Conservation (phyloP, 2,329 filamentous ascomycete species). For the Atkinsonella texensis region DNA sequence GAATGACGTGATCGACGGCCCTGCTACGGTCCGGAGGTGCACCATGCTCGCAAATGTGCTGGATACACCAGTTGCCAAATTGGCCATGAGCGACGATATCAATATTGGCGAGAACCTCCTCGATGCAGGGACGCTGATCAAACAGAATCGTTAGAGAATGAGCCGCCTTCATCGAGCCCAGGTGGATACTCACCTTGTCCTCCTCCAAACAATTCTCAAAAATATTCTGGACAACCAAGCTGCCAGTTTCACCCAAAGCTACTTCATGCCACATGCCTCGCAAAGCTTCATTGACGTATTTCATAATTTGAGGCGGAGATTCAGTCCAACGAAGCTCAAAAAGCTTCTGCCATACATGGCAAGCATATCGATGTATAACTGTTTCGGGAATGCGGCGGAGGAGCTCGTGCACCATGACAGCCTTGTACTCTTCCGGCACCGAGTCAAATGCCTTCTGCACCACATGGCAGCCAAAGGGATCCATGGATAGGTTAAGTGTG, state of each 20-base stretch:
- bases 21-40: slow-evolving; percentile 81
- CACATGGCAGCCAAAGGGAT: slow-evolving; percentile 95
- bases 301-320: slow-evolving; percentile 95
- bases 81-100: slow-evolving; percentile 95
- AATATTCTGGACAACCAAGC: slow-evolving; percentile 96
- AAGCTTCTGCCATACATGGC: slow-evolving; percentile 98
- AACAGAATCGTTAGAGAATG: background rate
- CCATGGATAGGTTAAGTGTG: slow-evolving; percentile 91
- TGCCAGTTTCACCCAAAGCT: slow-evolving; percentile 91
- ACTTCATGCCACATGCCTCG: slow-evolving; percentile 98
- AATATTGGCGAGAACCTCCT: slow-evolving; percentile 89
- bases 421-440: slow-evolving; percentile 94
- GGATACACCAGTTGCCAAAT: slow-evolving; percentile 99
- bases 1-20: slow-evolving; percentile 90
- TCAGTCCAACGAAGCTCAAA: slow-evolving; percentile 96
- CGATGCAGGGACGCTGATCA: slow-evolving; percentile 85
- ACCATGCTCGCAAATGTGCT: slow-evolving; percentile 97
- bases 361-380: slow-evolving; percentile 96
- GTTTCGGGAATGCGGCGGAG: slow-evolving; percentile 93
- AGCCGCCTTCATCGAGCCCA: background rate
- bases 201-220: slow-evolving; percentile 99
- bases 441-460: slow-evolving; percentile 98
- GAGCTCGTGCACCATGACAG: slow-evolving; percentile 96
- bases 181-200: slow-evolving; percentile 59
- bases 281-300: slow-evolving; percentile 90